Evolutionary conservation across 2,329 filamentous ascomycete species (phyloP).

Genomic region (Magnaporthiopsis incrustans): DNA sequence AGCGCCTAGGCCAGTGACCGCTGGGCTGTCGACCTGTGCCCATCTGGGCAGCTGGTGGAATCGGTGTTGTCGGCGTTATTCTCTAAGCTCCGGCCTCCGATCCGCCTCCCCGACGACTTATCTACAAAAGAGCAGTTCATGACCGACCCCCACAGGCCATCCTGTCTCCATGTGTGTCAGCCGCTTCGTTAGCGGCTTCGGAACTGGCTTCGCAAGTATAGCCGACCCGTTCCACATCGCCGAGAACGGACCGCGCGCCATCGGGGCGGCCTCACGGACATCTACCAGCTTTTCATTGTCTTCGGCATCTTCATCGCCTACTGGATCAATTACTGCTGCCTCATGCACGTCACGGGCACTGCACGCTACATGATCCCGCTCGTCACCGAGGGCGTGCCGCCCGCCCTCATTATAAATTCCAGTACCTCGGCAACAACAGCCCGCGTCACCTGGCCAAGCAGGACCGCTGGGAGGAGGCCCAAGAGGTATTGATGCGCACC

Average conservation of each 20-base stretch:
- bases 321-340: conserved; percentile 45
- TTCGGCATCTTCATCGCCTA: conserved; percentile 42
- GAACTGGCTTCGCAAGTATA: conserved; percentile 43
- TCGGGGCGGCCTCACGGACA: conserved; percentile 51
- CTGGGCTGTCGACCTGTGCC: neutral
- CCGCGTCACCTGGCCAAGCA: conserved; percentile 52
- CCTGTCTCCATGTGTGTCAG: conserved; percentile 22
- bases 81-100: conserved; percentile 18
- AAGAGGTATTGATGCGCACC: conserved; percentile 22
- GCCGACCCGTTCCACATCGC: conserved; percentile 53
- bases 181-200: conserved; percentile 44
- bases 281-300: conserved; percentile 52
- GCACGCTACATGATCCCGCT: conserved; percentile 48
- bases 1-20: neutral
- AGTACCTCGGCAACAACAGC: conserved; percentile 51
- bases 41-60: neutral
- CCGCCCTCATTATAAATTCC: conserved; percentile 41
- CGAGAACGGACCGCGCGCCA: conserved; percentile 50
- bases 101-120: conserved; percentile 9
- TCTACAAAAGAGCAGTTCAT: too few species aligned
- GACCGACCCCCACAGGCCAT: conserved; percentile 15
- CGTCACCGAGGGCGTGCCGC: conserved; percentile 47
- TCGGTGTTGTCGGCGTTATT: conserved; percentile 21
- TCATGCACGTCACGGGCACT: conserved; percentile 33
- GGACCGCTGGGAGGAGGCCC: conserved; percentile 45